phyloP scores from a whole-genome alignment of 2,329 filamentous ascomycete genomes.

The Drechslera avenae region DNA sequence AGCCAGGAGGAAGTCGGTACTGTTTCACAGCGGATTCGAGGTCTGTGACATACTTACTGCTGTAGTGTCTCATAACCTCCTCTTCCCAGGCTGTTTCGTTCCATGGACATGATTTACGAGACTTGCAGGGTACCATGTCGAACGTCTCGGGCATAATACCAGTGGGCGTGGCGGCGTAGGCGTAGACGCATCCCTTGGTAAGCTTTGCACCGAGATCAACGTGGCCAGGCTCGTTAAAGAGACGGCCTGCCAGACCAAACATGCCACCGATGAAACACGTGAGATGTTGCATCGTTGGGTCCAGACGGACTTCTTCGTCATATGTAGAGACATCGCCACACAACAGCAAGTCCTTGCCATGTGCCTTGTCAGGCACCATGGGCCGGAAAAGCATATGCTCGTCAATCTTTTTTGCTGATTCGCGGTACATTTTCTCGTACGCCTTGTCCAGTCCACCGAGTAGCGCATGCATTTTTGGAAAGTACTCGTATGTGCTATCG shows the following conservation, averaged over 20 bases:
- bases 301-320: conserved; percentile 27
- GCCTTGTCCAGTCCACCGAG: conserved; percentile 51
- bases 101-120: conserved; percentile 55
- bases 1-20: conserved; percentile 46
- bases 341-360: conserved; percentile 36
- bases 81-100: conserved; percentile 58
- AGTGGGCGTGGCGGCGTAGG: conserved; percentile 60
- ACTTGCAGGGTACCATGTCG: conserved; percentile 56
- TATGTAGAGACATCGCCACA: conserved; percentile 43
- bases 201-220: conserved; percentile 62
- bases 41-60: conserved; percentile 19
- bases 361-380: conserved; percentile 35
- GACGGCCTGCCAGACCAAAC: conserved; percentile 63
- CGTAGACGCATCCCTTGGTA: conserved; percentile 66
- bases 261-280: conserved; percentile 67
- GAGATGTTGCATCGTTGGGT: conserved; percentile 62
- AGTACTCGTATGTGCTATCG: conserved; percentile 48
- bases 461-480: conserved; percentile 44
- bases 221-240: conserved; percentile 59
- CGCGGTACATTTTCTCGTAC: conserved; percentile 63
- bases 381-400: conserved; percentile 58
- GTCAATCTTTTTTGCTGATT: conserved; percentile 50
- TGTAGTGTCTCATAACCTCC: conserved; percentile 35
- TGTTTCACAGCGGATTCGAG: conserved; percentile 22
- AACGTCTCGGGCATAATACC: conserved; percentile 67